Evolutionary conservation across 306 rosid species (phyloP).

Genomic region (Carpinus fangiana): DNA sequence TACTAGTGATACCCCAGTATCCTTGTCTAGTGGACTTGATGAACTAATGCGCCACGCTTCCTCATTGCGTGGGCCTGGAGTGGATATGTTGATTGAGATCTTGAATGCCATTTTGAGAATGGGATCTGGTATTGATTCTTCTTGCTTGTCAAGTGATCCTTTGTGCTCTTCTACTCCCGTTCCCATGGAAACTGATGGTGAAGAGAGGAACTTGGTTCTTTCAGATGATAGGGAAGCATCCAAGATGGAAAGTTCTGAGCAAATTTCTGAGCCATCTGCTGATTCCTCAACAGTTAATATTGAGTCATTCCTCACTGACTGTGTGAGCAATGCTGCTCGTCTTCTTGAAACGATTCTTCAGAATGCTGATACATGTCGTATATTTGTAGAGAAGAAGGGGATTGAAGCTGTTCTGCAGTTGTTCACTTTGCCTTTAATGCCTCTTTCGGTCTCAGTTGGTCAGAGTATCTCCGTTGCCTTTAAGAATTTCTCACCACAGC

Average conservation of each 20-base stretch:
- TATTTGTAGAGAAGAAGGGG: constrained; percentile 95
- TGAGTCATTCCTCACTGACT: constrained; percentile 82
- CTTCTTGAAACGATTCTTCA: constrained; percentile 93
- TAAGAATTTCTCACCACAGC: constrained; percentile 92
- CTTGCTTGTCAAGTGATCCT: constrained; percentile 51
- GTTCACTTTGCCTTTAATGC: constrained; percentile 85
- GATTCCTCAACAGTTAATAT: constrained; percentile 52
- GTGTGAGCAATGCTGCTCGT: constrained; percentile 84
- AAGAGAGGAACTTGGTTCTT: constrained; percentile 52
- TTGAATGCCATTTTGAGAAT: constrained; percentile 65
- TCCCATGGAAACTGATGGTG: constrained; percentile 94
- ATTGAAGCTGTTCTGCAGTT: constrained; percentile 88
- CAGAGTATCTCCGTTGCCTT: constrained; percentile 86
- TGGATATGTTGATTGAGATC: constrained; percentile 91
- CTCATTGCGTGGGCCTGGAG: constrained; percentile 89
- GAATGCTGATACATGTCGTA: constrained; percentile 93
- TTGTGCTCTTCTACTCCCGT: constrained; percentile 62
- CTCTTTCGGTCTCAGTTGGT: constrained; percentile 75
- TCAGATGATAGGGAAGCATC: constrained; percentile 58
- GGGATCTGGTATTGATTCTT: constrained; percentile 66
- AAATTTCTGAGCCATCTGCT: constrained; percentile 55
- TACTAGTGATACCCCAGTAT: constrained; percentile 75
- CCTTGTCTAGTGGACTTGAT: constrained; percentile 90
- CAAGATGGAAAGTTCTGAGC: constrained; percentile 60
- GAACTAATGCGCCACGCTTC: constrained; percentile 97